Base-by-base conservation (phyloP, 768 basidiomycete genomes). In the Kwoniella dejecticola region DNA sequence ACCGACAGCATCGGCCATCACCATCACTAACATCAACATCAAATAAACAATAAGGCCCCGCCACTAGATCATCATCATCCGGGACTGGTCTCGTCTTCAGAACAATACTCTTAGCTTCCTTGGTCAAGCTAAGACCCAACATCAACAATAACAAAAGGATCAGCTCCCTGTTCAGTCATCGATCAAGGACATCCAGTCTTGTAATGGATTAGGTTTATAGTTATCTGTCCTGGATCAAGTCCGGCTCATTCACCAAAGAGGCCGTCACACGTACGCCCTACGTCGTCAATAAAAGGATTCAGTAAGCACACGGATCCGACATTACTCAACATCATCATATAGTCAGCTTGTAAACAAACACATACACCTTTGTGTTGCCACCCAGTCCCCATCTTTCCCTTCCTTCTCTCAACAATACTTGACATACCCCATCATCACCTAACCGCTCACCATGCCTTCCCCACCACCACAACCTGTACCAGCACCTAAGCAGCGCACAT, bases 381-480 rank as follows among this genome's bases (percentile, higher is more conserved):
- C 55, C 44, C 27, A 31, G 11, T 44, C 8, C 33, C 46, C 33
- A 36, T 24, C 38, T 19, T 46, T 55, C 41, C 17, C n/a, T 21
- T 55, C 41, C 17, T 29, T 21, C 38, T 31, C 12, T 45, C 55
- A 21, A n/a, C 42, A 38, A 17, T 23, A 12, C 12, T 36, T 36
- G 33, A 36, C 33, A 36, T 4, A 38, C 17, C 52, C 36, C 17
- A 50, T 40, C 38, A 41, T 19, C 23, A 26, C n/a, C 15, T 15
- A 41, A 54, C 42, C 52, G 29, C 24, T 26, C 58, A 66, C 23
- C 59, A 70, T 70, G 68, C 68, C 62, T 27, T 57, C 64, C 5
- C 65, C 63, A 45, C 63, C 65, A 48, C 65, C 65, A 26, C 62
- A 66, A 52, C 65, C 68, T 15, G 68, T 69, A 29, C 64, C 64